Evolutionary conservation across 2,329 filamentous ascomycete genomes (phyloP), one percentile per base, ranked within the genome.

Genomic region (Alternaria panax): DNA sequence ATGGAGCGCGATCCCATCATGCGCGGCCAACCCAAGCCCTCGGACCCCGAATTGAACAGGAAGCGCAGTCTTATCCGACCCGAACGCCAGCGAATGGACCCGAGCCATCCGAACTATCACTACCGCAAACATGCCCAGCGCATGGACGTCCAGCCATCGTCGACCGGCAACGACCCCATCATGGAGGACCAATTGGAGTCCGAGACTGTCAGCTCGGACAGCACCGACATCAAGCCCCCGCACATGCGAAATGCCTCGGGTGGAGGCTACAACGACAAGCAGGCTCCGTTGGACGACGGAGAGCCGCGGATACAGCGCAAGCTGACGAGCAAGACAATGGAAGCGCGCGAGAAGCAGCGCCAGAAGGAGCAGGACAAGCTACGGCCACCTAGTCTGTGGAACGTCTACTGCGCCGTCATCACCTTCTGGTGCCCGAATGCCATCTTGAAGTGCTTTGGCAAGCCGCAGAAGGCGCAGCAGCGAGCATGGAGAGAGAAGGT

Each of bases 401-500:
- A 93, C 71, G 89, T 96, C 4, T 99, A 99, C 81, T 99, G 95
- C 79, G 90, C 91, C 47, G 87, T 96, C 64, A 81, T 99, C 66
- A 99, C 95, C 0, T 97, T 98, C 73, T 98, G 95, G 93, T 91
- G 88, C 58, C 95, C 95, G 0, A 90, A 93, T 75, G 91, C 94
- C 62, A 80, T 97, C 27, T 83, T 99, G 54, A 87, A 86, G 66
- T 96, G 92, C 79, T 95, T 93, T 72, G 93, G 93, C 38, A 96
- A 91, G 84, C 88, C 88, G 7, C 86, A 91, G 45, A 95, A 91
- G 78, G 92, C 90, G 16, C 92, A 98, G 78, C 90, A 93, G 75
- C 87, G 92, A 72, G 95, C 95, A 2, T 99, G 95, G 95, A 88
- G 95, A 67, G 95, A 99, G 77, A 99, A 99, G 85, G 96, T 99